Base-by-base conservation (phyloP, 805 yeast species). In the Metschnikowia baotianmanensis region DNA sequence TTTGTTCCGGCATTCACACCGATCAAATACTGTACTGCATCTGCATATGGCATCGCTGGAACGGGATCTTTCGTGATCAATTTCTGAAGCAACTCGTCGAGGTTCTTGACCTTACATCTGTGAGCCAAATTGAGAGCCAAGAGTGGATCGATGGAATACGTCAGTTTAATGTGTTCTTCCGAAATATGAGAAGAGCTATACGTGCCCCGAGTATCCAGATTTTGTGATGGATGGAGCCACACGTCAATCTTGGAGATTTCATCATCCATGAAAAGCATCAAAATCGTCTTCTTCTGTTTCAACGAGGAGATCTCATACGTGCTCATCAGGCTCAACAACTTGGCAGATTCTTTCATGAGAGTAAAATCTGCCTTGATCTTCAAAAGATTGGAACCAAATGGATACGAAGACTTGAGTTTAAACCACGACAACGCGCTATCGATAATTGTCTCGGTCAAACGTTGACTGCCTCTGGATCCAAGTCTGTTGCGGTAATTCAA, bases 351-450 rank as follows among this genome's bases (percentile, higher is more conserved):
- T 21, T 72, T 65, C 49, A 91, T 66, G 36, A 82, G 62, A 4
- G 72, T 67, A 52, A 76, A 71, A 53, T 90, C 96, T 1, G 87
- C 77, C 48, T 80, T 81, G 36, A 82, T 79, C 56, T 80, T 80
- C 47, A 86, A 62, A 31, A 77, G 71, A 56, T 91, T 88, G 9
- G 88, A 83, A 3, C 99, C 98, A 65, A 74, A 89, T 12, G 98
- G 96, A 67, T 83, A 83, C 3, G 74, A 67, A 1, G 78, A 69
- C 16, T 77, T 70, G 33, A 67, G 72, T 18, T 70, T 71, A 57
- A 88, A 93, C 96, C 98, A 90, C 1, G 83, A 72, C 31, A 93
- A 69, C 0, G 83, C 76, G 13, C 87, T 88, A 41, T 77, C 79
- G 18, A 85, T 58, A 12, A 89, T 73, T 3, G 75, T 61, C 26